Base-by-base conservation (phyloP, 2,329 filamentous ascomycete genomes). In the Aureobasidium pullulans region DNA sequence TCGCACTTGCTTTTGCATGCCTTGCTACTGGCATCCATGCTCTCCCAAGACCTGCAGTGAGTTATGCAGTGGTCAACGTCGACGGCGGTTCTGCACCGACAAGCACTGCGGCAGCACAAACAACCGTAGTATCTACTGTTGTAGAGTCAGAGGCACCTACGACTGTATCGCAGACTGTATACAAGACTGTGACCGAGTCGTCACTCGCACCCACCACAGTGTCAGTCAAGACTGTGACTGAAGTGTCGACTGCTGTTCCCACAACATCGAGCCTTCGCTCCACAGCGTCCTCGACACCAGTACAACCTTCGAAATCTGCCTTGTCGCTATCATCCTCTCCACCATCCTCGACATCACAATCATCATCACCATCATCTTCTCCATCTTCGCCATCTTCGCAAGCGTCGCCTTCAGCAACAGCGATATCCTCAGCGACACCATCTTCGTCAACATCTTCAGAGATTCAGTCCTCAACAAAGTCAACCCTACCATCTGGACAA, bases 51-150 rank as follows among this genome's bases (percentile, higher is more conserved):
- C 66, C 68, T 37, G 61, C 60, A 46, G 60, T 64, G 36, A 67
- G 65, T 49, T 70, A 69, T 57, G 65, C 65, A 28, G 67, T 70
- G 23, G 68, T 70, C 49, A 63, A 70, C 59, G 68, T 69, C 42
- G 67, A 62, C 37, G 60, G 60, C 11, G 59, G 64, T 10, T 47
- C 49, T 23, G 40, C 47, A 58, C 62, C 43, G 16, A 62, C 64
- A 42, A 52, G 60, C 23, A 62, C 65, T 9, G 54, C 58, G 43
- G 40, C 60, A 16, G 42, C 62, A 48, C 49, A 58, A 19, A 61
- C 62, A 10, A 67, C 65, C 6, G 50, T 67, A n/a, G 65, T 66
- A 56, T 62, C 63, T 42, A 68, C 67, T 3, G 59, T 68, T 11
- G 62, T 63, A 16, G 60, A 57, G 10, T 63, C 64, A 5, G 52